Evolutionary conservation across 331 rosid species (phyloP), one percentile per base, ranked within the genome.

Genomic region (Acacia pycnantha): DNA sequence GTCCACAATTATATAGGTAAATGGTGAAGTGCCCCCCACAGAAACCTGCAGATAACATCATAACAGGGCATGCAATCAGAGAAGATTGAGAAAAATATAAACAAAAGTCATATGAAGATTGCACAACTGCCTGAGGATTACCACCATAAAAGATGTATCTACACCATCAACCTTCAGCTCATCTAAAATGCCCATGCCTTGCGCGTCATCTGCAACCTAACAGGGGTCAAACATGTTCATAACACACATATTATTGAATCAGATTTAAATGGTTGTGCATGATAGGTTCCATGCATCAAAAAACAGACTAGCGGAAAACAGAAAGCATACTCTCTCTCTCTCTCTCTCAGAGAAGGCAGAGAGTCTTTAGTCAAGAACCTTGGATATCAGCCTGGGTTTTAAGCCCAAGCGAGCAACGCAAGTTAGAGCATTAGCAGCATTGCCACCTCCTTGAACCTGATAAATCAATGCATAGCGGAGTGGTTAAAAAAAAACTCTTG

Each of bases 401-500:
- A 96, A 75, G 76, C 98, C 99, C 90, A 96, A 80, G n/a, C 97
- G 93, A 87, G 98, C 91, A 43, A 85, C 92, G 61, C 97, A 94
- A 21, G 97, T 92, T 53, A 90, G 81, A 76, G 98, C 93, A 85
- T 96, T 94, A 44, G 93, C 97, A 0, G 86, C 91, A 81, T 94
- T 96, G 53, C 97, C 99, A 82, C 99, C 99, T 68, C 97, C 97
- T 88, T 92, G 92, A 81, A 94, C 92, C 99, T 95, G 83, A 82
- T 54, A 80, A 82, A 72, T 29, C 27, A 73, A 53, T 41, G 37
- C 79, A 84, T 19, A 33, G 33, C 48, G 35, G 22, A 40, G 27
- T 16, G 14, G 22, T 70, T 62, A 35, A 83, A 31, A 35, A 82
- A 76, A 70, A 84, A 81, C 37, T 88, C 93, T 50, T 37, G 44